Base-by-base conservation (phyloP, 352 stramenopile species). In the Phytophthora cajani region DNA sequence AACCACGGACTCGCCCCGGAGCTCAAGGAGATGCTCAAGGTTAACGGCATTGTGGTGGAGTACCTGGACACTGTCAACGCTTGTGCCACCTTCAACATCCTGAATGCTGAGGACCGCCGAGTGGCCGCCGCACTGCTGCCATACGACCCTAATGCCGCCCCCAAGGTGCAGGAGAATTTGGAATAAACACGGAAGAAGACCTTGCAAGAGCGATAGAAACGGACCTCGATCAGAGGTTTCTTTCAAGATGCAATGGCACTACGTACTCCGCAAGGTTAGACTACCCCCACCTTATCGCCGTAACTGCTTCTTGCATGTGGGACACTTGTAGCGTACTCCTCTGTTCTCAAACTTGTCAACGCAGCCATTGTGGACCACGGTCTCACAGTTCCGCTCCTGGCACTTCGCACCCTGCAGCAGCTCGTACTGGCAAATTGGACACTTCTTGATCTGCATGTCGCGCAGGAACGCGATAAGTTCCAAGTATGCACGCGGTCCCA, bases 81-180 rank as follows among this genome's bases (percentile, higher is more conserved):
- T 11, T 94, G 90, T 58, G 87, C 89, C 49, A 97, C 89, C n/a
- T 97, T 96, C 74, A 97, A 97, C 65, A 92, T 97, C 67, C 75
- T 97, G n/a, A 97, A 95, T 77, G 88, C 88, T n/a, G 89, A 97
- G 63, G 90, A 95, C 70, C 86, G 90, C 63, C 79, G 85, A 49
- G 82, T 97, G 21, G 90, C 80, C 7, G 90, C 87, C 11, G 89
- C 87, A n/a, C 82, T 97, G 56, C 64, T 97, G 11, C 88, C 89
- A 3, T 82, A 74, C 62, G 84, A 93, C 44, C 65, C 85, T n/a
- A 59, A 90, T 33, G 75, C 75, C 2, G 56, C 50, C 14, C 58
- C 59, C 4, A 30, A 77, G 19, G 51, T 42, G 17, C 16, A 30
- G 6, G 49, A 71, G 23, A 8, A n/a, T 47, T 8, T 16, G 40